Base-by-base conservation (phyloP, 2,329 filamentous ascomycete species). In the Phoma herbarum region DNA sequence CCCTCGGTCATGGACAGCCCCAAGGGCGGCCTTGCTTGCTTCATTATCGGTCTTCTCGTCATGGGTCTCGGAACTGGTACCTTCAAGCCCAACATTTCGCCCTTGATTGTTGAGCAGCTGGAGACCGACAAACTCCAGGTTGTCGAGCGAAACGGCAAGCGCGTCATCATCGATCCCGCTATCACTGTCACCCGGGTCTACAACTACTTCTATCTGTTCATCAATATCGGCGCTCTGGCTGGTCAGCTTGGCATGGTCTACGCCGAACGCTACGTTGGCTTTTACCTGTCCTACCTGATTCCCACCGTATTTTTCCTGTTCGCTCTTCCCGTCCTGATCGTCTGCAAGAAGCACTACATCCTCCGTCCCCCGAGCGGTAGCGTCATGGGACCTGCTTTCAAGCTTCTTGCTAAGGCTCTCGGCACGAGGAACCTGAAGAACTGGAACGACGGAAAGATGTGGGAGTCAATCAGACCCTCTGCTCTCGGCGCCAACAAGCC, bases 211-310 rank as follows among this genome's bases (percentile, higher is more conserved):
- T 78, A 76, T 53, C 61, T 74, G 25, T 76, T 75, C 60, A 77
- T 78, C 66, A 78, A 77, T 65, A 67, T 77, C 41, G 76, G 76
- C 48, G 72, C 74, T 11, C 52, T 77, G 35, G 62, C 72, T 14
- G 74, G 73, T 48, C 75, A 78, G 64, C 61, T 79, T 28, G 60
- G 60, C 45, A 78, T 78, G 76, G 74, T 72, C 6, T 78, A 77
- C 55, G 74, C 75, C 11, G 76, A 79, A 53, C 68, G 74, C 42
- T 77, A 78, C 51, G 85, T 92, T 42, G 90, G 90, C 14, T 93
- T 91, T 81, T 93, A 86, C 85, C 81, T 91, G 14, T 84, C 90
- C 0, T 93, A 83, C 78, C 77, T 90, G 18, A 82, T 92, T 14
- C 89, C 90, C 6, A 91, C 89, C 1, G 66, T 81, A 45, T 78